Percentiles rank a stretch among this genome's conserved stretches.
Evolutionary conservation across 192 early-diverging fungal genomes (phyloP).

Genomic region (Phlyctochytrium bullatum): DNA sequence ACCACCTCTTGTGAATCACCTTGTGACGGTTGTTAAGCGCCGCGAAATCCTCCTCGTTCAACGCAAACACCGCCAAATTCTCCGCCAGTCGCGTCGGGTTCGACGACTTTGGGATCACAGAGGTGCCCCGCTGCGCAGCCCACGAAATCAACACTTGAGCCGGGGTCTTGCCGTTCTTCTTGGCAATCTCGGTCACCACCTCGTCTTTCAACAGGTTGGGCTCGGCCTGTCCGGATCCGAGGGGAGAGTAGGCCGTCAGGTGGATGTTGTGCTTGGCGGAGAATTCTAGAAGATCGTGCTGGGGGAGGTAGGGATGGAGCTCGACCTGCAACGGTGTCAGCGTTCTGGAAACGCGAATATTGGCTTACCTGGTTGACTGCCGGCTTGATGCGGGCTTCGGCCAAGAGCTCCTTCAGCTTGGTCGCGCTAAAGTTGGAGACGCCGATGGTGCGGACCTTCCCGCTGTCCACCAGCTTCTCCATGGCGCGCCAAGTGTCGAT

Average conservation of each 20-base stretch:
- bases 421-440: slow-evolving; percentile 72
- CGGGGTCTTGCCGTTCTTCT: slow-evolving; percentile 50
- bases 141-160: slow-evolving; percentile 61
- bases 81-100: slow-evolving; percentile 48
- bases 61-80: slow-evolving; percentile 56
- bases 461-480: slow-evolving; percentile 70
- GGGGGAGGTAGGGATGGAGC: slow-evolving; percentile 73
- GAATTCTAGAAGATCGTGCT: slow-evolving; percentile 70
- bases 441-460: slow-evolving; percentile 77
- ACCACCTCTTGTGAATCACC: not conserved
- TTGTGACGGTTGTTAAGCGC: not conserved
- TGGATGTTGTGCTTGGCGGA: slow-evolving; percentile 68
- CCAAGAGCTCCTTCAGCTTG: slow-evolving; percentile 59
- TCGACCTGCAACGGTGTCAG: slow-evolving; percentile 48
- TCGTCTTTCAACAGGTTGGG: slow-evolving; percentile 39
- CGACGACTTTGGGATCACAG: slow-evolving; percentile 58
- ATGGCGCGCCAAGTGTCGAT: slow-evolving; percentile 75
- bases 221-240: slow-evolving; percentile 26
- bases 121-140: slow-evolving; percentile 57
- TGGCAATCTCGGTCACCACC: slow-evolving; percentile 43
- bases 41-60: slow-evolving; percentile 45
- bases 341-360: not conserved
- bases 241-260: slow-evolving; percentile 80
- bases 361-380: slow-evolving; percentile 67
- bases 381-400: slow-evolving; percentile 65